Evolutionary conservation across 192 early-diverging fungal species (phyloP).

Genomic region (Backusella liffmaniae): DNA sequence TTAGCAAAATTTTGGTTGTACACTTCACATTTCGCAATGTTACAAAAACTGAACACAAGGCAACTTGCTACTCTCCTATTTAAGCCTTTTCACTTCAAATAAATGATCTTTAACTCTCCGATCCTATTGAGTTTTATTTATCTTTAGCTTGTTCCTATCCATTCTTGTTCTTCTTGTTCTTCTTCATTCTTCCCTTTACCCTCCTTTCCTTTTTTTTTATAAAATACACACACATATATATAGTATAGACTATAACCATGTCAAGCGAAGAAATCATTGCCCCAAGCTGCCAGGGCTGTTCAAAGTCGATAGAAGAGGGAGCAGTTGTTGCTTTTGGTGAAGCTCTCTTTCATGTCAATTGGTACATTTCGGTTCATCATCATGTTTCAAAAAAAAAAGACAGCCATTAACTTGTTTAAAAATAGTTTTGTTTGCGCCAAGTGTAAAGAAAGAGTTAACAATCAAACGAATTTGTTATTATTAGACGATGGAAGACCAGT

Average conservation of each 20-base stretch:
- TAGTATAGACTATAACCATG: not conserved
- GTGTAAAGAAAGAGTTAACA: slow-evolving; percentile 67
- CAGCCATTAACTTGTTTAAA: slow-evolving; percentile 21
- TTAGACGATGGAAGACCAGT: slow-evolving; percentile 76
- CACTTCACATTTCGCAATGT: not conserved
- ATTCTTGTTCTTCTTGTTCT: not conserved
- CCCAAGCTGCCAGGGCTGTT: slow-evolving; percentile 66
- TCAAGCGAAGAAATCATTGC: slow-evolving; percentile 20
- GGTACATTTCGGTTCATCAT: slow-evolving; percentile 48
- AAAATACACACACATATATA: too few species aligned
- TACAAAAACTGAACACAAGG: not conserved
- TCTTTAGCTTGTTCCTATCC: not conserved
- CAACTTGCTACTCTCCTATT: not conserved
- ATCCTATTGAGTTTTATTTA: not conserved
- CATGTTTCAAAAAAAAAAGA: not conserved
- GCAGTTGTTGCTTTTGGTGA: slow-evolving; percentile 82
- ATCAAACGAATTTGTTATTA: slow-evolving; percentile 72
- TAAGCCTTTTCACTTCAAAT: slow-evolving; percentile 3
- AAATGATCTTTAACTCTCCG: not conserved
- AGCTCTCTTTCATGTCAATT: slow-evolving; percentile 78
- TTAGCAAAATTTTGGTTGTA: not conserved
- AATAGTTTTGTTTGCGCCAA: slow-evolving; percentile 77
- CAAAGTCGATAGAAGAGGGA: slow-evolving; percentile 67
- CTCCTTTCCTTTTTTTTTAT: not conserved
- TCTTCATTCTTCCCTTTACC: not conserved